Evolutionary conservation across 148 eudicot species (phyloP).

Genomic region (Rhododendron griersonianum): DNA sequence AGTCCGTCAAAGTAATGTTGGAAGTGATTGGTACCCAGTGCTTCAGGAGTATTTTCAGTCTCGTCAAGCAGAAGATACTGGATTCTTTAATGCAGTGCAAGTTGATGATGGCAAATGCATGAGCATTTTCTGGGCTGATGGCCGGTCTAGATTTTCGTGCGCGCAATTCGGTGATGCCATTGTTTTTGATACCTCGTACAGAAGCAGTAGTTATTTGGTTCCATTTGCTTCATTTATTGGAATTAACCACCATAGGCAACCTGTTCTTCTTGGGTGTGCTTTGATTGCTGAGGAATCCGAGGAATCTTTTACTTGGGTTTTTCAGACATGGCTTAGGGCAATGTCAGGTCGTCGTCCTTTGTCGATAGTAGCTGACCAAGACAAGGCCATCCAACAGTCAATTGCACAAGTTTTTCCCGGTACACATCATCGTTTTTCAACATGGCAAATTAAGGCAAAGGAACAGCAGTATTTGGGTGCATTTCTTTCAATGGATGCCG

Average conservation of each 20-base stretch:
- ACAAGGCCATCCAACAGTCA: constrained; percentile 42
- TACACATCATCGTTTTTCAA: constrained; percentile 50
- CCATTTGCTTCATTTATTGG: constrained; percentile 53
- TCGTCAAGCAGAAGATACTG: constrained; percentile 49
- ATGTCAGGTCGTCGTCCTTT: constrained; percentile 45
- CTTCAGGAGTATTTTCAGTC: constrained; percentile 49
- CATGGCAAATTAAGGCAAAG: constrained; percentile 41
- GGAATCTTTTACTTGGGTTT: constrained; percentile 54
- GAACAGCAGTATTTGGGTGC: constrained; percentile 46
- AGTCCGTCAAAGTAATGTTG: constrained; percentile 33
- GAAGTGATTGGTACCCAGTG: constrained; percentile 42
- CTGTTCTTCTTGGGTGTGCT: constrained; percentile 65
- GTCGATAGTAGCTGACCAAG: constrained; percentile 56
- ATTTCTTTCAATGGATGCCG: constrained; percentile 35
- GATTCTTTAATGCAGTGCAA: constrained; percentile 48
- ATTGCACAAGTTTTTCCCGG: constrained; percentile 48
- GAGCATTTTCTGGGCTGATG: constrained; percentile 63
- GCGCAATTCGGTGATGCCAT: constrained; percentile 53
- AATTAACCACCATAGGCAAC: constrained; percentile 56
- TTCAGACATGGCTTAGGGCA: constrained; percentile 50
- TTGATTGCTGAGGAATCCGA: constrained; percentile 49
- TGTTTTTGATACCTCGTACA: constrained; percentile 49
- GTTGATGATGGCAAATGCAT: constrained; percentile 42
- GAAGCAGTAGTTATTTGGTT: constrained; percentile 34
- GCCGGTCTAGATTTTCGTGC: constrained; percentile 52